phyloP scores from a whole-genome alignment of 345 rosid species.

The Eucalyptus guilfoylei region DNA sequence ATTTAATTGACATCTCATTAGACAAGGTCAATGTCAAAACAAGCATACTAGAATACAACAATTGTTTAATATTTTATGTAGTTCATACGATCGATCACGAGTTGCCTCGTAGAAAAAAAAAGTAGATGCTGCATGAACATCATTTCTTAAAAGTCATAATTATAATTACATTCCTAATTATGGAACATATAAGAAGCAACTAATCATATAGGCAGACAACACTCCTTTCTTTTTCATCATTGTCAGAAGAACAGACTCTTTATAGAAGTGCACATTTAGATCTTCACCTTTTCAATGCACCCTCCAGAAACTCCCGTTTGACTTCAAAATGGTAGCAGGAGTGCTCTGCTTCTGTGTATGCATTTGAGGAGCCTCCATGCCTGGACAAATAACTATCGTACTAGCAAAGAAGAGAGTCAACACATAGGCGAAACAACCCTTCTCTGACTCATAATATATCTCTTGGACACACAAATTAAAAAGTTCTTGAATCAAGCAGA shows the following conservation, averaged over 20 bases:
- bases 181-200: not conserved
- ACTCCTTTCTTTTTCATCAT: not conserved
- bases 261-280: not conserved
- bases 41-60: not conserved
- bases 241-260: not conserved
- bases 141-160: not conserved
- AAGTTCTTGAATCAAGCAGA: not conserved
- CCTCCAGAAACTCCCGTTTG: constrained; percentile 72
- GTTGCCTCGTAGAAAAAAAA: not conserved
- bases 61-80: not conserved
- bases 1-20: not conserved
- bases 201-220: not conserved
- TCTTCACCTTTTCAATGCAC: constrained; percentile 78
- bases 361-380: constrained; percentile 98
- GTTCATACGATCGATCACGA: not conserved
- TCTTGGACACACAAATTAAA: not conserved
- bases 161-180: not conserved
- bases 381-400: constrained; percentile 97
- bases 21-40: not conserved
- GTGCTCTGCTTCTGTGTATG: constrained; percentile 90
- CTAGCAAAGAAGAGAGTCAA: constrained; percentile 59
- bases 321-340: constrained; percentile 99
- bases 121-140: not conserved
- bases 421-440: not conserved
- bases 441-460: not conserved